phyloP scores from a whole-genome alignment of 169 alveolate species.

The Perkinsus olseni region DNA sequence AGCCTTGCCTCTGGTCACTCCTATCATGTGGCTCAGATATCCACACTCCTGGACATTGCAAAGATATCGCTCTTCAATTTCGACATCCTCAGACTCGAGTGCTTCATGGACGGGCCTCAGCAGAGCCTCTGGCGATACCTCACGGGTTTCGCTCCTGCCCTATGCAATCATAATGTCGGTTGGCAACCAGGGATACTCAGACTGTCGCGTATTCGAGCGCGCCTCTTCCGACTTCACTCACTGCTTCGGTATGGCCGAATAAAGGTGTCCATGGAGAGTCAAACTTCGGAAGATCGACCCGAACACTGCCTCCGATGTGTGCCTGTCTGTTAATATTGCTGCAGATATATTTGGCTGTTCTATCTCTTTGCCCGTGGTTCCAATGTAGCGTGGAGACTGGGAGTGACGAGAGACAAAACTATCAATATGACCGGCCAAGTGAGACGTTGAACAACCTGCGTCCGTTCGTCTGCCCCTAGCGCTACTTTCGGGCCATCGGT shows the following conservation, averaged over 20 bases:
- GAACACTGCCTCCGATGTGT: too few species aligned
- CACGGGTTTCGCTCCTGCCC: background rate
- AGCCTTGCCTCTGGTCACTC: too few species aligned
- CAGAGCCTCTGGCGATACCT: background rate
- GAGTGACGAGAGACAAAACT: background rate
- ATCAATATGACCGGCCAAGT: background rate
- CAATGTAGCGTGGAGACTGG: background rate
- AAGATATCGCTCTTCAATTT: background rate
- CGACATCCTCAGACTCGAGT: background rate
- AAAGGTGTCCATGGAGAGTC: too few species aligned
- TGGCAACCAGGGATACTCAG: background rate
- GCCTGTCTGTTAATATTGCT: too few species aligned
- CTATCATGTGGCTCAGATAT: background rate
- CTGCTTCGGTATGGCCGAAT: too few species aligned
- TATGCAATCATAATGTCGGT: background rate
- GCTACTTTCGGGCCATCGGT: background rate
- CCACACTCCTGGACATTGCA: background rate
- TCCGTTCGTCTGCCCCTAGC: too few species aligned
- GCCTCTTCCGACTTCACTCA: too few species aligned
- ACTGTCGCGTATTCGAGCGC: too few species aligned
- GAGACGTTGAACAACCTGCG: too few species aligned
- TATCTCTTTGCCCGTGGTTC: background rate
- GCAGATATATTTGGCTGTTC: background rate
- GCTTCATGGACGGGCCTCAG: background rate
- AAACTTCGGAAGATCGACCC: too few species aligned